Evolutionary conservation across 495 filamentous ascomycete species (phyloP).

Genomic region (Amphirosellinia nigrospora): DNA sequence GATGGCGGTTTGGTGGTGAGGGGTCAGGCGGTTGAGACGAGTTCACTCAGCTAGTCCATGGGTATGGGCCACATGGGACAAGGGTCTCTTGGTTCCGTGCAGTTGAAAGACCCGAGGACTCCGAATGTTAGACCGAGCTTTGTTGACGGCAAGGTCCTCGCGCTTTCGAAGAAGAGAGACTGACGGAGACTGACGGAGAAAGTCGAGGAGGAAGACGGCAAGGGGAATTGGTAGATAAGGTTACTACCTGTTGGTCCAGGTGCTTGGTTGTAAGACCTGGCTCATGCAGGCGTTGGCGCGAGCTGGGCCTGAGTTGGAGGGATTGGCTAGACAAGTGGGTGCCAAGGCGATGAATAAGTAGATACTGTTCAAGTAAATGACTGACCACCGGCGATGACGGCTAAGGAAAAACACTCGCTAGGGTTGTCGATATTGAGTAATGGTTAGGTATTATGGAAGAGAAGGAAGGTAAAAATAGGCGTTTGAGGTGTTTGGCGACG

Average conservation of each 20-base stretch:
- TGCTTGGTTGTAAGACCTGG: constrained; percentile 9
- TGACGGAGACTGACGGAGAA: neutral
- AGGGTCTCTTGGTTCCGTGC: constrained; percentile 2
- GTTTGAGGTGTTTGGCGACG: constrained; percentile 10
- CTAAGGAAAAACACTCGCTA: neutral
- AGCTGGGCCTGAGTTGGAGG: constrained; percentile 20
- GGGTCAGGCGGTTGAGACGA: constrained; percentile 9
- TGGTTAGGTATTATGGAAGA: neutral
- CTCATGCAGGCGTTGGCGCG: constrained; percentile 13
- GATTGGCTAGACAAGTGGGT: neutral
- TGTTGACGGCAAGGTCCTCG: neutral
- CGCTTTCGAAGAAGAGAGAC: neutral
- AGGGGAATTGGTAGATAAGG: neutral
- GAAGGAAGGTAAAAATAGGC: neutral
- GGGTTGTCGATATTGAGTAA: neutral
- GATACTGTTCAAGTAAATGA: neutral
- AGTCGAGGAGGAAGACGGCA: neutral
- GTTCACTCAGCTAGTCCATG: constrained; percentile 23
- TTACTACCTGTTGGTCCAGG: constrained; percentile 13
- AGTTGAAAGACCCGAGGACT: constrained; percentile 3
- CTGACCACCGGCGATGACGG: neutral
- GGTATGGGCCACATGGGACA: constrained; percentile 12
- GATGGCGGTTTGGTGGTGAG: constrained; percentile 22
- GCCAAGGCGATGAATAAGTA: constrained; percentile 9
- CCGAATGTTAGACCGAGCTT: neutral